A percentile compares a stretch with the other conserved stretches of the same genome.
These are phyloP conservation scores for Adansonia rubrostipa DNA, from an alignment of 441 rosid genomes.

Conservation along the genomic window DNA sequence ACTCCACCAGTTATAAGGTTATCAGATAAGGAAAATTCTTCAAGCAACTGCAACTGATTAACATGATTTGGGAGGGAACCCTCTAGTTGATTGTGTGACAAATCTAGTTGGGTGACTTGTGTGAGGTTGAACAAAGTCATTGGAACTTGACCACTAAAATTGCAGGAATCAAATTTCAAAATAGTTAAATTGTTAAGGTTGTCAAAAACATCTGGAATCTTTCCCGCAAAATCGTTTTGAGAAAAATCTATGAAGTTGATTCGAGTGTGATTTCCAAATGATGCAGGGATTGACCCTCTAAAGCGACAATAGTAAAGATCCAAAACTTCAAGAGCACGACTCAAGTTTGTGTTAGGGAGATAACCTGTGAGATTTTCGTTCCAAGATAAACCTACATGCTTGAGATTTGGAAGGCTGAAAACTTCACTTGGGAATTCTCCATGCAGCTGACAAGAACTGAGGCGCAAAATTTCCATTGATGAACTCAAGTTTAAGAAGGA, in stretches of 20 bases:
- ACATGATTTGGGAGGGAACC: neutral
- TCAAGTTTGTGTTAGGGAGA: constrained; percentile 33
- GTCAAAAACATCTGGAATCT: constrained; percentile 4
- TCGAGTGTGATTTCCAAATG: constrained; percentile 15
- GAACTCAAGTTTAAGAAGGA: constrained; percentile 23
- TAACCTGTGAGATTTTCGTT: constrained; percentile 16
- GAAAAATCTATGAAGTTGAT: neutral
- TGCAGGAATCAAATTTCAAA: neutral
- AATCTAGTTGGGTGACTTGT: neutral
- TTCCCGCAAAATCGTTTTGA: neutral
- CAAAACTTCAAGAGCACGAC: constrained; percentile 27
- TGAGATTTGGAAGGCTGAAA: constrained; percentile 30
- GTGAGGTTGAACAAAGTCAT: constrained; percentile 19
- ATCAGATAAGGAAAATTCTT: neutral
- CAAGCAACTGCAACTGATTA: neutral
- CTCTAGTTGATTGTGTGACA: constrained; percentile 12
- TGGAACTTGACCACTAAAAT: constrained; percentile 24
- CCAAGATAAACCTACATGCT: constrained; percentile 3
- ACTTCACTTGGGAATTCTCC: constrained; percentile 34
- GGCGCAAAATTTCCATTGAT: constrained; percentile 12
- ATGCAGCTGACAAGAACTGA: neutral
- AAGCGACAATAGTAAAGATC: constrained; percentile 22
- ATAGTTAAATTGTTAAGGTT: neutral
- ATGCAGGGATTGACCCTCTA: constrained; percentile 8
- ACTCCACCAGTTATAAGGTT: constrained; percentile 18